Percentiles rank a stretch among this genome's conserved stretches.
phyloP scores from a whole-genome alignment of 2,329 filamentous ascomycete genomes.

The Byssoonygena ceratinophila region DNA sequence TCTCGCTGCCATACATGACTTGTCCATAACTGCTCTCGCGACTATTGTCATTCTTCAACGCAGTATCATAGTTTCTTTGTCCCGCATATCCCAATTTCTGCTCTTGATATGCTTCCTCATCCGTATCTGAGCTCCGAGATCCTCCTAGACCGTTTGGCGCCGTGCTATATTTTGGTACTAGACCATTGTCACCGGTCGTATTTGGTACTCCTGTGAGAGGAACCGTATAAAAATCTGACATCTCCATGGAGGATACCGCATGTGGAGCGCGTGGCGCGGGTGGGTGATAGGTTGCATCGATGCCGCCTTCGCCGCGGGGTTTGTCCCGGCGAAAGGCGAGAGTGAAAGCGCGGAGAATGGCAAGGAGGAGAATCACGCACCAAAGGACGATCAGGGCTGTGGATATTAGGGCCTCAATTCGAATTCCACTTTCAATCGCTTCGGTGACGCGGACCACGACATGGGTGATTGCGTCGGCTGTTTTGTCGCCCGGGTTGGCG shows the following conservation, averaged over 20 bases:
- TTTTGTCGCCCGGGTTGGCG: conserved; percentile 59
- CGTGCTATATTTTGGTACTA: conserved; percentile 22
- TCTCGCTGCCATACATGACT: conserved; percentile 29
- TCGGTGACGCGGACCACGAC: conserved; percentile 61
- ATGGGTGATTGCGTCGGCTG: conserved; percentile 69
- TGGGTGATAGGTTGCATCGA: conserved; percentile 21
- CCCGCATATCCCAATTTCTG: conserved; percentile 38
- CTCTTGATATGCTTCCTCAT: conserved; percentile 26
- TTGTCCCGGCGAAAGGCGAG: conserved; percentile 52
- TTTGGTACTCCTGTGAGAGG: conserved; percentile 28
- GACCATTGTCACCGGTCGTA: conserved; percentile 9
- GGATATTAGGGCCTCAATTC: conserved; percentile 71
- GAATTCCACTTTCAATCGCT: conserved; percentile 57
- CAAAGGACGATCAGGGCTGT: conserved; percentile 64
- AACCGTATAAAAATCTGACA: conserved; percentile 29
- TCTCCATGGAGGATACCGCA: conserved; percentile 16
- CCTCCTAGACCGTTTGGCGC: conserved; percentile 13
- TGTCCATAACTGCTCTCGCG: conserved; percentile 28
- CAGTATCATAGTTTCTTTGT: conserved; percentile 26
- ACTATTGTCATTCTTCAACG: conserved; percentile 21
- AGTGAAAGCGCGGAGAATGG: conserved; percentile 54
- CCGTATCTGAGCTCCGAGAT: not conserved
- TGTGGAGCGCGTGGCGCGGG: conserved; percentile 7
- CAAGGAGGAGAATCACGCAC: conserved; percentile 64
- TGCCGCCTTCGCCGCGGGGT: conserved; percentile 50